Evolutionary conservation across 495 filamentous ascomycete genomes (phyloP), one percentile per base, ranked within the genome.

Genomic region (Talaromyces nanjingensis): DNA sequence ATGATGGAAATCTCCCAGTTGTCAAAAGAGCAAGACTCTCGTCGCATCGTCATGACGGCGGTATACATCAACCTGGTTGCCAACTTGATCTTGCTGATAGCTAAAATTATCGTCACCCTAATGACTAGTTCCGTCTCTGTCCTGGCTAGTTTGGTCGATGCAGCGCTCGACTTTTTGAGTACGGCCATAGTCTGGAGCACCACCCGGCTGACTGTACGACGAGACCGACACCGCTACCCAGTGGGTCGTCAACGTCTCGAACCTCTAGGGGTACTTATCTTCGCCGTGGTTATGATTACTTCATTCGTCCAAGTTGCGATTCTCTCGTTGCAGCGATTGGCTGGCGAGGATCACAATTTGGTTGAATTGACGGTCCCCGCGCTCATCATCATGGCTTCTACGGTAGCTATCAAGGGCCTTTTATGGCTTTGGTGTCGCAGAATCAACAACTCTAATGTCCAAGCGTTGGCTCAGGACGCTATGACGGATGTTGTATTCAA

Each of bases 391-490:
- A 93, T 97, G 91, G 80, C 87, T 6, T 76, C 81, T 29, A 97
- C 93, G 0, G 88, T 97, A 25, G 69, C 92, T 12, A 85, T 96
- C 67, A 97, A 96, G 70, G 80, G 86, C 25, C 61, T 83, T n/a
- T 92, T 89, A 74, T 97, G 91, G 90, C 70, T 96, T 29, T 97
- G 89, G 89, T 96, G 92, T 72, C 90, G 91, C 3, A 73, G 93
- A 14, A 89, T 97, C 63, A 90, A 88, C 39, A 96, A 96, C 69
- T 92, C 89, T 8, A 91, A 87, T 64, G 92, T 96, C 1, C 93
- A 96, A 72, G 91, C 92, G 0, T 73, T 97, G 39, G 90, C 88
- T 3, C 79, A 87, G 66, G 82, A 86, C 64, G 82, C 83, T 12
- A 80, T 89, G 75, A 89, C 87, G 0, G 81, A 89, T 70, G 90